Base-by-base conservation (phyloP, 768 basidiomycete species). In the Rhodotorula diobovata region DNA sequence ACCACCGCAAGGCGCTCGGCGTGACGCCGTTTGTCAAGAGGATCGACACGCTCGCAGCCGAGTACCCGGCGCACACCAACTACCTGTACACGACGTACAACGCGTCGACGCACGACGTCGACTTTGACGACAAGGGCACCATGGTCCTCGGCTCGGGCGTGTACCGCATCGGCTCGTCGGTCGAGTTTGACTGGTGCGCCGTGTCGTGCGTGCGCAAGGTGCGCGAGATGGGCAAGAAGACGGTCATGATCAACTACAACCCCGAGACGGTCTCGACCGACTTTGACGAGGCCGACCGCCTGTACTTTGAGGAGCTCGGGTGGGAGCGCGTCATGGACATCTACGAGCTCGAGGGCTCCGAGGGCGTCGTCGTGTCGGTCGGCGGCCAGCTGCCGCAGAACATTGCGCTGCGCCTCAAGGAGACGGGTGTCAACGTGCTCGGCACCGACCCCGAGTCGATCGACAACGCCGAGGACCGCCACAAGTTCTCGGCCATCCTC, bases 101-200 rank as follows among this genome's bases (percentile, higher is more conserved):
- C 77, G 96, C 93, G 6, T 89, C 91, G 1, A 87, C 89, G 71
- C 96, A 99, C 76, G 96, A 99, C 77, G 89, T 99, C 79, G 86
- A 90, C 32, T 98, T 98, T 79, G 84, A 94, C 78, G 95, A 98
- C 76, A 87, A 96, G 75, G 96, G 96, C 54, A 98, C 93, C n/a
- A 96, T 98, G 91, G 95, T 99, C 34, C 88, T 98, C 34, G 96
- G 96, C 35, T 91, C 90, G 70, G 96, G 96, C 77, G 96, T 99
- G 32, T 98, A 99, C 82, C 89, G 96, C 70, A 98, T 99, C 76
- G 96, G 96, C 57, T 92, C 90, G 81, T 93, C 91, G 74, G 96
- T 99, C 79, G 96, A 99, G 84, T 99, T 99, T 80, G 96, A 99
- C 81, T 99, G 96, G 96, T 99, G 96, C 80, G 95, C 96, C n/a